Evolutionary conservation across 768 basidiomycete genomes (phyloP), one percentile per base, ranked within the genome.

Genomic region (Gyrodon lividus): DNA sequence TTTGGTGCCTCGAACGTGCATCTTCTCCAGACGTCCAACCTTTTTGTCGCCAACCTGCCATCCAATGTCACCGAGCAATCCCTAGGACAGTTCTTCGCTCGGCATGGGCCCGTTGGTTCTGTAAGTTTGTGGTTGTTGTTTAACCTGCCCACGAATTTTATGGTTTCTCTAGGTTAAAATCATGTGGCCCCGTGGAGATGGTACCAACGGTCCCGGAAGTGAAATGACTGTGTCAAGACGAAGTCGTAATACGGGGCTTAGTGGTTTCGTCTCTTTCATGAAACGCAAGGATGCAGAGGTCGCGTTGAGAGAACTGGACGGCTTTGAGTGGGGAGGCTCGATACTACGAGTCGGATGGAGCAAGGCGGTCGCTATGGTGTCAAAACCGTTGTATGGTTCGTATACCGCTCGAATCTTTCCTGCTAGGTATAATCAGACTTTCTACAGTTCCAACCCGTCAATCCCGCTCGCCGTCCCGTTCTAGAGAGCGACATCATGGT

Each of bases 261-360:
- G 92, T 62, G 97, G 97, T 1, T 99, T 99, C 63, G 97, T 99
- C 17, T 91, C 94, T 0, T 98, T 87, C 69, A 97, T 98, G 92
- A 91, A 85, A 59, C 80, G 97, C 45, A 83, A 82, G 58, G 93
- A 94, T 60, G 96, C 97, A 2, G 96, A 98, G 64, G 74, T 70
- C 38, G 96, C 96, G 3, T 74, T 97, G 19, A 85, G 88, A 22
- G 89, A 96, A 64, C 80, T 92, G 49, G 97, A 99, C 60, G 94
- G 95, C 2, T 83, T 86, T 54, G 92, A 97, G 39, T 99, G 96
- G 97, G 92, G 90, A 51, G 95, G 95, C 6, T 89, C 80, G 34
- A 68, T 91, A 19, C 72, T 99, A 4, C 78, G 92, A 13, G 92
- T 95, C 5, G 93, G 93, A 13, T 99, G 96, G 95, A 96, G 96